These are phyloP conservation scores for Lunularia cruciata DNA, from an alignment of 225 moss, liverwort and hornwort species.

Conservation along the genomic window DNA sequence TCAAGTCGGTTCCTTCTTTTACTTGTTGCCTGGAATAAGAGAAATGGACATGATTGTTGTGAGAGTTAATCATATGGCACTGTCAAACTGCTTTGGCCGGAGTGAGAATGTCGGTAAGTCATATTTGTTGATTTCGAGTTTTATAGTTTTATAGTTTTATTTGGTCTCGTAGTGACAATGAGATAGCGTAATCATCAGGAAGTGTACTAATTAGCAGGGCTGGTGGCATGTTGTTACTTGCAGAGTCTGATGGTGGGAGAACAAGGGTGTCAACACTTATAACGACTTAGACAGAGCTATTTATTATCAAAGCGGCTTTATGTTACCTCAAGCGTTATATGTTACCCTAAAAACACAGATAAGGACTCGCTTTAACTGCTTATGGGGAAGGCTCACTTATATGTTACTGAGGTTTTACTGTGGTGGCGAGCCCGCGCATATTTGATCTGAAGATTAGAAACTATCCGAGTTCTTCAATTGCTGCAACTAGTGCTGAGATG, in stretches of 20 bases:
- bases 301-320: neutral
- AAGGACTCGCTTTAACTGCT: neutral
- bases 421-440: neutral
- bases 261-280: neutral
- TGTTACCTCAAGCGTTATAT: neutral
- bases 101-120: neutral
- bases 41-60: no score
- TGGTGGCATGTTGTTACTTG: conserved; percentile 3
- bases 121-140: neutral
- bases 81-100: neutral
- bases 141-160: neutral
- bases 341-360: neutral
- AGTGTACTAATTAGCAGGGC: neutral
- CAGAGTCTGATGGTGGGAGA: conserved; percentile 3
- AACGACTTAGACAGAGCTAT: neutral
- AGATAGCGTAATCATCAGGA: neutral
- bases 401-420: neutral
- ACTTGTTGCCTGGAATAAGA: no score
- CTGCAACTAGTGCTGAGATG: conserved; percentile 31
- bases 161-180: neutral
- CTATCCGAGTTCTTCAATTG: neutral
- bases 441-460: conserved; percentile 3
- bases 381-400: neutral
- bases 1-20: no score
- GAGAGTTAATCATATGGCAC: no score